Conservation (phyloP, 371 early-diverging fungal genomes). For the Zopfochytrium polystomum region DNA sequence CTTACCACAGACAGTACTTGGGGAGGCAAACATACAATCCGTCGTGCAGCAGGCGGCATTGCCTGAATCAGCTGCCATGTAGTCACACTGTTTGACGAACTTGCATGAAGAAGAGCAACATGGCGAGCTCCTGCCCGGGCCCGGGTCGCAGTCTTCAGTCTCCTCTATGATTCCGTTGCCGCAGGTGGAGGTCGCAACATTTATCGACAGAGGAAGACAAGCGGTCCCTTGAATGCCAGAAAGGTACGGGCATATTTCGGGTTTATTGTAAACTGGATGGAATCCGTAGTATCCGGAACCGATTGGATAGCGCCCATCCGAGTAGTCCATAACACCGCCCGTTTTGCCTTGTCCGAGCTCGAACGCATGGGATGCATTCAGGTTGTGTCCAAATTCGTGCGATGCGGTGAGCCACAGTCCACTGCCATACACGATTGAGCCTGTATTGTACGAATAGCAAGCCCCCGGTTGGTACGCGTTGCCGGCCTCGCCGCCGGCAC, state of each 20-base stretch:
- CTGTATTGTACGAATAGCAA: not conserved
- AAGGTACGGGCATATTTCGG: not conserved
- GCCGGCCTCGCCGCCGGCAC: not conserved
- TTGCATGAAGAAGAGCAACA: no score
- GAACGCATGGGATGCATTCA: slow-evolving; percentile 4
- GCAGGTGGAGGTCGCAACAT: not conserved
- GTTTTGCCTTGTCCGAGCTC: slow-evolving; percentile 1
- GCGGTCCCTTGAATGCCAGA: not conserved
- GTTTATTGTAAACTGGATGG: not conserved
- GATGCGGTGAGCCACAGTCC: not conserved
- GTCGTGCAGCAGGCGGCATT: not conserved
- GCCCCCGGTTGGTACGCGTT: not conserved
- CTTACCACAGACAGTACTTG: no score
- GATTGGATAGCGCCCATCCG: slow-evolving; percentile 1
- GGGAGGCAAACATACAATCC: not conserved
- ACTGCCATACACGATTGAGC: not conserved
- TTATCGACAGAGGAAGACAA: not conserved
- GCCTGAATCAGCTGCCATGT: not conserved
- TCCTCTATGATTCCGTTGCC: not conserved
- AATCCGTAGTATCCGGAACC: no score
- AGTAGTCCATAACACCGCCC: not conserved
- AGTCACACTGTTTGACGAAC: no score
- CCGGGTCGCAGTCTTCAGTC: not conserved
- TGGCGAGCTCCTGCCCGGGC: no score
- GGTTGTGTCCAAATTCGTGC: slow-evolving; percentile 2